These are phyloP conservation scores for Lantana camara DNA, from an alignment of 257 asterid genomes.

Conservation along the genomic window DNA sequence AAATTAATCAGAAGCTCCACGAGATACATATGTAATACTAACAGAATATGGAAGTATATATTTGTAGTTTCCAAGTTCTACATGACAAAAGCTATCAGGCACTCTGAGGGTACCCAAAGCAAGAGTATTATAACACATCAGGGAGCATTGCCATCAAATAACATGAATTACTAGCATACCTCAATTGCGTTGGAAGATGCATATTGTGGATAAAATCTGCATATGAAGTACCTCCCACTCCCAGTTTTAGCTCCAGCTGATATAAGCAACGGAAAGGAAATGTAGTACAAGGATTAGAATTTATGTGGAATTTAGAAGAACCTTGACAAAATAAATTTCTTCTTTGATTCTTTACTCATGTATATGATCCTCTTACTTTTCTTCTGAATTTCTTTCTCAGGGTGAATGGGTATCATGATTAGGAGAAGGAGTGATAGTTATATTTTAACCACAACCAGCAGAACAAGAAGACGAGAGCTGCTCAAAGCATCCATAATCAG, in stretches of 20 bases:
- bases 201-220: slow-evolving; percentile 76
- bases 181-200: slow-evolving; percentile 95
- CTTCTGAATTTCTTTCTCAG: too few species aligned
- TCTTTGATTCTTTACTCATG: neutral
- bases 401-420: neutral
- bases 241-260: slow-evolving; percentile 92
- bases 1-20: too few species aligned
- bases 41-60: neutral
- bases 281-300: slow-evolving; percentile 19
- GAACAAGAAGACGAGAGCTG: too few species aligned
- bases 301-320: slow-evolving; percentile 2
- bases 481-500: neutral
- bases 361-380: too few species aligned
- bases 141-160: neutral
- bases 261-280: slow-evolving; percentile 18
- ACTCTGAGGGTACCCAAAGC: neutral
- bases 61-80: neutral
- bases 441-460: neutral
- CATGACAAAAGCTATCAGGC: neutral
- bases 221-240: slow-evolving; percentile 92
- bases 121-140: neutral
- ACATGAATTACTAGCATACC: slow-evolving; percentile 45
- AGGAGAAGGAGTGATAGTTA: neutral
- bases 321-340: neutral
- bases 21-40: neutral